Evolutionary conservation across 306 rosid species (phyloP).

Genomic region (Carpinus fangiana): DNA sequence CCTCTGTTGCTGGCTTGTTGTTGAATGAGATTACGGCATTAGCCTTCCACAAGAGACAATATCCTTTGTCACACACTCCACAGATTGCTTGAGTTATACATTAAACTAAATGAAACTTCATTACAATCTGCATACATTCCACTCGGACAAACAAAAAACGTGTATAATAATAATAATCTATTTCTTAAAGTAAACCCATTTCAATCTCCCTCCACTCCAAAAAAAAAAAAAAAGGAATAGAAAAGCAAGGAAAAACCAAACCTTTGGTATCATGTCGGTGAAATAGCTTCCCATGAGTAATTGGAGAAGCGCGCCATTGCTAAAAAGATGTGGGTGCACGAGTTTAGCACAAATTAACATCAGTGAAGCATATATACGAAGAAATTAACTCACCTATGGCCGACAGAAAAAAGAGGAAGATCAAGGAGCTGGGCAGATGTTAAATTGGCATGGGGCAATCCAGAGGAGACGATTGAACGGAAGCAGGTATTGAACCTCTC

Average conservation of each 20-base stretch:
- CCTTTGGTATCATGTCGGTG: constrained; percentile 44
- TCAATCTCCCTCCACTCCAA: too few species aligned
- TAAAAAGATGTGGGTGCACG: constrained; percentile 12
- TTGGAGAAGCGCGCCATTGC: constrained; percentile 62
- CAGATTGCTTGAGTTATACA: constrained; percentile 10
- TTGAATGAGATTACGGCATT: constrained; percentile 87
- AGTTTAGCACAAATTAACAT: neutral
- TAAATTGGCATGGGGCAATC: constrained; percentile 66
- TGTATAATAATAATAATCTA: neutral
- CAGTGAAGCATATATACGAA: neutral
- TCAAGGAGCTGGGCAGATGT: constrained; percentile 59
- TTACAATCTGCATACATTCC: constrained; percentile 1
- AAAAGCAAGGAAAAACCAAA: constrained; percentile 36
- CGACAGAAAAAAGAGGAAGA: constrained; percentile 81
- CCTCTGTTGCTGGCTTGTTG: constrained; percentile 94
- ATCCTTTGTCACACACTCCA: constrained; percentile 29
- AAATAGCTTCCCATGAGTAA: constrained; percentile 54
- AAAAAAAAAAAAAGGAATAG: neutral
- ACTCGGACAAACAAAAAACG: neutral
- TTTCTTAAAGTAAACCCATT: neutral
- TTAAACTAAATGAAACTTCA: constrained; percentile 31
- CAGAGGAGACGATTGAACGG: constrained; percentile 57
- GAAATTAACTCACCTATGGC: constrained; percentile 63
- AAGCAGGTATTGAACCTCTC: constrained; percentile 74
- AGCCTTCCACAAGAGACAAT: constrained; percentile 71